phyloP scores from a whole-genome alignment of 192 early-diverging fungal genomes.

The Linnemannia zychae region DNA sequence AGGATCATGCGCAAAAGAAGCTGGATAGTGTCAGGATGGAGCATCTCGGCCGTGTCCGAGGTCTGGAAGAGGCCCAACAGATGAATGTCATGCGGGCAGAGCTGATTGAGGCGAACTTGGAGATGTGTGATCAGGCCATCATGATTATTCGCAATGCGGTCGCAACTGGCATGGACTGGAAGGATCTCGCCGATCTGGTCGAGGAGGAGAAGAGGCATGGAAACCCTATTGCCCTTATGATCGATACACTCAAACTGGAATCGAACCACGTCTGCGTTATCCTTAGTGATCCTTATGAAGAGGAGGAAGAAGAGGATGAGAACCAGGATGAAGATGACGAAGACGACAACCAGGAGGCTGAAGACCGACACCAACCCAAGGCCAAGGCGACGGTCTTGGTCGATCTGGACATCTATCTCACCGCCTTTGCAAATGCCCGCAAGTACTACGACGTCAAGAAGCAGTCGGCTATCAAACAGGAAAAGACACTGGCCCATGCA shows the following conservation, averaged over 20 bases:
- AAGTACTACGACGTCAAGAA: conserved; percentile 91
- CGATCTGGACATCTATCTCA: conserved; percentile 90
- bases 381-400: conserved; percentile 61
- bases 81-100: conserved; percentile 81
- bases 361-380: conserved; percentile 49
- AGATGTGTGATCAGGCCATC: conserved; percentile 90
- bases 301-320: conserved; percentile 58
- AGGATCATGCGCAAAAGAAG: conserved; percentile 84
- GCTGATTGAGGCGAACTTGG: conserved; percentile 87
- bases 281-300: conserved; percentile 70
- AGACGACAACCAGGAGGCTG: conserved; percentile 59
- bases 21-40: conserved; percentile 84
- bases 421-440: conserved; percentile 92
- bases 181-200: conserved; percentile 90
- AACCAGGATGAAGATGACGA: conserved; percentile 47
- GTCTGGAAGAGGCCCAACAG: conserved; percentile 80
- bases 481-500: conserved; percentile 89
- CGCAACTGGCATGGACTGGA: conserved; percentile 96
- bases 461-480: conserved; percentile 87
- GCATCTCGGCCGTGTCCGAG: conserved; percentile 82
- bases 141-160: conserved; percentile 89
- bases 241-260: conserved; percentile 81
- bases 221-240: conserved; percentile 86
- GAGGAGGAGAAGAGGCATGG: conserved; percentile 81
- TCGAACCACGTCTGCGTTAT: conserved; percentile 77